Evolutionary conservation across 2,329 filamentous ascomycete species (phyloP).

Genomic region (Colletotrichum abscissum): DNA sequence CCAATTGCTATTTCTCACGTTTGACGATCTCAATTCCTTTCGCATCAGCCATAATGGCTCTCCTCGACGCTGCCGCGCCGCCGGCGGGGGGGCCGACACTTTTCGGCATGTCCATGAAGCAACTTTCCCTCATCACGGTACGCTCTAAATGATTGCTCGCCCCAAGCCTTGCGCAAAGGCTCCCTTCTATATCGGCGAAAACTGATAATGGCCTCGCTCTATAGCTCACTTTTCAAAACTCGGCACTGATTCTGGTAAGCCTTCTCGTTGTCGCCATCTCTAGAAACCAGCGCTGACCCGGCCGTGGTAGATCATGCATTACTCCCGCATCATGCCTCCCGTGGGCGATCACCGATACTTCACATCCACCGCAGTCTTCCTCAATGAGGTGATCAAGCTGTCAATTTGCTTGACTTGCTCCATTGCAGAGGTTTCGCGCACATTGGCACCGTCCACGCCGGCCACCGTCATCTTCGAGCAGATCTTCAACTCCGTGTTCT

Average conservation of each 20-base stretch:
- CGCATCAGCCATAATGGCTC: slow-evolving; percentile 49
- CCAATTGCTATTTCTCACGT: slow-evolving; percentile 8
- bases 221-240: slow-evolving; percentile 83
- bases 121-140: slow-evolving; percentile 64
- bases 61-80: slow-evolving; percentile 51
- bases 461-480: slow-evolving; percentile 84
- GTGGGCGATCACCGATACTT: slow-evolving; percentile 88
- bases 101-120: slow-evolving; percentile 75
- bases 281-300: slow-evolving; percentile 15
- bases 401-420: slow-evolving; percentile 87
- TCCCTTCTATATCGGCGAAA: slow-evolving; percentile 8
- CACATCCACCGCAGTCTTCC: slow-evolving; percentile 91
- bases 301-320: slow-evolving; percentile 81
- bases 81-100: slow-evolving; percentile 55
- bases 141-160: slow-evolving; percentile 27
- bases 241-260: slow-evolving; percentile 75
- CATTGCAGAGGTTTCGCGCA: slow-evolving; percentile 86
- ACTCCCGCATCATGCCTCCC: slow-evolving; percentile 92
- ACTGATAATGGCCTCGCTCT: slow-evolving; percentile 33
- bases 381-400: slow-evolving; percentile 93
- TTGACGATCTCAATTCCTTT: slow-evolving; percentile 3
- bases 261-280: background rate
- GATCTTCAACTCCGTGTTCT: slow-evolving; percentile 84
- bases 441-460: slow-evolving; percentile 81
- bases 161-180: background rate